These are phyloP conservation scores for Dioscorea dumetorum DNA, from an alignment of 106 monocot species.

Conservation along the genomic window DNA sequence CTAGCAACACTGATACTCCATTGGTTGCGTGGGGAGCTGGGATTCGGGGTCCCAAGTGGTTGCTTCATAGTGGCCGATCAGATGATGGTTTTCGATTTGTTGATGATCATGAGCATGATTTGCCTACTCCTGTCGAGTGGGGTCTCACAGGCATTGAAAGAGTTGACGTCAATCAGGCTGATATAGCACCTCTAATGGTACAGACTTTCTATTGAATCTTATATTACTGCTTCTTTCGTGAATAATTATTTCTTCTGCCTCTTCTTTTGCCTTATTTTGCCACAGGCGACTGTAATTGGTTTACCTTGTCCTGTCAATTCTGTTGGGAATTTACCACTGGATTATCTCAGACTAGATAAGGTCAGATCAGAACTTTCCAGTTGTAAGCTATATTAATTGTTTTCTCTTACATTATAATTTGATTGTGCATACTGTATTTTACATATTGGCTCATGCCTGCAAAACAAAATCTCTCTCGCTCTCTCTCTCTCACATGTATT, in stretches of 20 bases:
- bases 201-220: conserved; percentile 1
- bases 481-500: no score
- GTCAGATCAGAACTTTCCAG: conserved; percentile 16
- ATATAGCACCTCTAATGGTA: conserved; percentile 93
- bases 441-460: no score
- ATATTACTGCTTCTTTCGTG: not conserved
- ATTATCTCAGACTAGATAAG: conserved; percentile 61
- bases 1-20: conserved; percentile 85
- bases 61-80: conserved; percentile 27
- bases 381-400: not conserved
- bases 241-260: conserved; percentile 3
- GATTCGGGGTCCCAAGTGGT: conserved; percentile 40
- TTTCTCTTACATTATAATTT: not conserved
- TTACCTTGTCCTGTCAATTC: conserved; percentile 92
- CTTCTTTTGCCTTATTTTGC: conserved; percentile 5
- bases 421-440: no score
- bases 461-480: no score
- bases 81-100: conserved; percentile 66
- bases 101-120: conserved; percentile 76
- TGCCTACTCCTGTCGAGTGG: conserved; percentile 69
- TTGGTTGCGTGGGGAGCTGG: conserved; percentile 97
- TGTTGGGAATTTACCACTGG: conserved; percentile 73
- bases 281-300: conserved; percentile 86
- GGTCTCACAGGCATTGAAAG: conserved; percentile 58
- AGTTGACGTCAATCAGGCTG: conserved; percentile 91